Percentiles rank a stretch among this genome's conserved stretches.
phyloP scores from a whole-genome alignment of 1,284 basidiomycete genomes.

The Microbotryum scabiosae region DNA sequence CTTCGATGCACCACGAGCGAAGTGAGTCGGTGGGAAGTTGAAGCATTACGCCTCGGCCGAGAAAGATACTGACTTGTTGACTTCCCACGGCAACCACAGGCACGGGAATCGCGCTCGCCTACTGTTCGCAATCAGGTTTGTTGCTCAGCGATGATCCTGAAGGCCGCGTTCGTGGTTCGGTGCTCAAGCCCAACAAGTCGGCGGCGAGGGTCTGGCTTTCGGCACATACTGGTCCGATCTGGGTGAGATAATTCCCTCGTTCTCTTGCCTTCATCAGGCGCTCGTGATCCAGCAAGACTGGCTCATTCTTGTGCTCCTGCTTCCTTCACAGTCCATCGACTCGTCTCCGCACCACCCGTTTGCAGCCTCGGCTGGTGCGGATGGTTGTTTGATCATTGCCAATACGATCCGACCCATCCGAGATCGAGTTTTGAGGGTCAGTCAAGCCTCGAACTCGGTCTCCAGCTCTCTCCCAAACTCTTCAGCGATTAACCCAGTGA shows the following conservation, averaged over 20 bases:
- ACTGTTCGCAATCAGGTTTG: slow-evolving; percentile 16
- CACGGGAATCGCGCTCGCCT: slow-evolving; percentile 9
- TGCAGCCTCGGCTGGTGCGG: slow-evolving; percentile 66
- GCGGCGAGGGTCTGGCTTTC: slow-evolving; percentile 8
- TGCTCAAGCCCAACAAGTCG: slow-evolving; percentile 15
- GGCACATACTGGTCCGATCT: slow-evolving; percentile 56
- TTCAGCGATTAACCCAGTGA: neutral
- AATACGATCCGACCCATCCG: slow-evolving; percentile 55
- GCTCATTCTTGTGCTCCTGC: neutral
- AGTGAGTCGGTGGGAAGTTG: slow-evolving; percentile 30
- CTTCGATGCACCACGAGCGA: slow-evolving; percentile 64
- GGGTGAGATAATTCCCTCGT: slow-evolving; percentile 47
- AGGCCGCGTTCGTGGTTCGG: slow-evolving; percentile 11
- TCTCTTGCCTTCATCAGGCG: neutral
- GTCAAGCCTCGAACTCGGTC: slow-evolving; percentile 43
- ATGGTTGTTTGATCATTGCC: slow-evolving; percentile 61
- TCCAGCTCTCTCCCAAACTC: slow-evolving; percentile 32
- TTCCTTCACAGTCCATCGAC: slow-evolving; percentile 52
- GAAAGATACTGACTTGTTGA: neutral
- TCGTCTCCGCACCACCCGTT: slow-evolving; percentile 80
- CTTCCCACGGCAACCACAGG: slow-evolving; percentile 1
- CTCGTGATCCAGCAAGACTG: neutral
- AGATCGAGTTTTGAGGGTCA: too few relatives aligned
- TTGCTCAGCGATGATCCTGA: slow-evolving; percentile 25
- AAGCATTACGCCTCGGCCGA: neutral